Conservation (phyloP, 192 early-diverging fungal species). For the Blastocladiella britannica region DNA sequence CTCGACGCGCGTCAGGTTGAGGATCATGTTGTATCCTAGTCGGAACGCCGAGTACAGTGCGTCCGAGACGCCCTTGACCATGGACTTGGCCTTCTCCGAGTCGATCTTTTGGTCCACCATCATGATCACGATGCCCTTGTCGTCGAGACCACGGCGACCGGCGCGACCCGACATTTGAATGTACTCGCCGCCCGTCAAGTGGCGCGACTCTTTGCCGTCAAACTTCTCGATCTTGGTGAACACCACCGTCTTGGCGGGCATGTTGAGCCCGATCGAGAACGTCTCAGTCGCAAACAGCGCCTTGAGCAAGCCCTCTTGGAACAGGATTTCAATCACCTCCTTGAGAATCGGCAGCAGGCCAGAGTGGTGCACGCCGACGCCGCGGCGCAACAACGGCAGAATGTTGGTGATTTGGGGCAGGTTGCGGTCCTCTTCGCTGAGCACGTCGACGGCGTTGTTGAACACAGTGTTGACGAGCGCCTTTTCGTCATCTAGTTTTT, state of each 20-base stretch:
- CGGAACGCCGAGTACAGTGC: conserved; percentile 89
- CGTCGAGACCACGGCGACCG: conserved; percentile 88
- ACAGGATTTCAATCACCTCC: conserved; percentile 91
- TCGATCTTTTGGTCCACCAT: conserved; percentile 95
- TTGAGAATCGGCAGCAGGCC: conserved; percentile 89
- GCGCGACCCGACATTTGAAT: conserved; percentile 99
- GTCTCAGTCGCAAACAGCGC: conserved; percentile 98
- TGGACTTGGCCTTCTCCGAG: conserved; percentile 68
- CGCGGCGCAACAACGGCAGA: conserved; percentile 70
- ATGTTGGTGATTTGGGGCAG: conserved; percentile 86
- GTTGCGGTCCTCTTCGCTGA: conserved; percentile 72
- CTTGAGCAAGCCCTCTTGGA: conserved; percentile 90
- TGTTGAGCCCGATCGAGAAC: conserved; percentile 96
- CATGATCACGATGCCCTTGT: conserved; percentile 88
- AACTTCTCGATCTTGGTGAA: conserved; percentile 84
- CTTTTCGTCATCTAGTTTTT: conserved; percentile 27
- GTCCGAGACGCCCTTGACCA: conserved; percentile 73
- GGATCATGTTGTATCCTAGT: conserved; percentile 87
- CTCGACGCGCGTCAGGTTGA: conserved; percentile 87
- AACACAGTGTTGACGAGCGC: conserved; percentile 74
- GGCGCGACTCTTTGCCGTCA: conserved; percentile 71
- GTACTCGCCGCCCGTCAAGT: conserved; percentile 82
- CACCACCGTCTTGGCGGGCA: conserved; percentile 97
- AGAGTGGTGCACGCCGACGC: conserved; percentile 93
- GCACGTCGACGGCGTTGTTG: conserved; percentile 58